Evolutionary conservation across 2,329 filamentous ascomycete genomes (phyloP).

Genomic region (Penicillium hesseltinei): DNA sequence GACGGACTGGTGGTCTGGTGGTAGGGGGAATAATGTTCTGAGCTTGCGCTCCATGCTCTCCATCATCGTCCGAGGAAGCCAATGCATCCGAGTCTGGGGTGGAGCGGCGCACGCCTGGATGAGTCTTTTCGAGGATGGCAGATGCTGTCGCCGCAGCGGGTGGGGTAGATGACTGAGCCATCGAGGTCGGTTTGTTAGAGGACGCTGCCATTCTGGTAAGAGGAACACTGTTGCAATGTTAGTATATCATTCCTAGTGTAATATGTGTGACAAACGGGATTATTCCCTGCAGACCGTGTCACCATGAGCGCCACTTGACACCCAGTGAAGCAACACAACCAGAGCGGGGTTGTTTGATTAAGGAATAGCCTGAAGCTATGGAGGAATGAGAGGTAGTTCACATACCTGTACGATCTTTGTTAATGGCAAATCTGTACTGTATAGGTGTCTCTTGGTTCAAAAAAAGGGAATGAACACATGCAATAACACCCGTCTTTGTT

Average conservation of each 20-base stretch:
- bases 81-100: slow-evolving; percentile 93
- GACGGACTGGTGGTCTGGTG: slow-evolving; percentile 60
- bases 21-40: slow-evolving; percentile 49
- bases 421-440: slow-evolving; percentile 3
- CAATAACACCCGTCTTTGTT: slow-evolving; percentile 21
- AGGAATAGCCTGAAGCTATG: neutral
- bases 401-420: slow-evolving; percentile 14
- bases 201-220: slow-evolving; percentile 43
- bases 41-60: slow-evolving; percentile 62
- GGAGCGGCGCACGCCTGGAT: slow-evolving; percentile 67
- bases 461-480: slow-evolving; percentile 1
- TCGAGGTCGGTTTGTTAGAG: slow-evolving; percentile 26
- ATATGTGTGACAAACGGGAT: neutral
- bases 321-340: slow-evolving; percentile 6
- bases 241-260: neutral
- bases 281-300: slow-evolving; percentile 2
- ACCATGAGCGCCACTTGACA: slow-evolving; percentile 8
- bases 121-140: slow-evolving; percentile 70
- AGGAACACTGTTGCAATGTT: slow-evolving; percentile 10
- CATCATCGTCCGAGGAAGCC: slow-evolving; percentile 91
- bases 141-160: slow-evolving; percentile 60
- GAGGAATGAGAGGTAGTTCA: neutral
- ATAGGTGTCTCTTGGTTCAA: neutral
- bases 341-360: slow-evolving; percentile 3
- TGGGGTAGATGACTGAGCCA: slow-evolving; percentile 40